Base-by-base conservation (phyloP, 2,329 filamentous ascomycete genomes). In the Samsoniella hepiali region DNA sequence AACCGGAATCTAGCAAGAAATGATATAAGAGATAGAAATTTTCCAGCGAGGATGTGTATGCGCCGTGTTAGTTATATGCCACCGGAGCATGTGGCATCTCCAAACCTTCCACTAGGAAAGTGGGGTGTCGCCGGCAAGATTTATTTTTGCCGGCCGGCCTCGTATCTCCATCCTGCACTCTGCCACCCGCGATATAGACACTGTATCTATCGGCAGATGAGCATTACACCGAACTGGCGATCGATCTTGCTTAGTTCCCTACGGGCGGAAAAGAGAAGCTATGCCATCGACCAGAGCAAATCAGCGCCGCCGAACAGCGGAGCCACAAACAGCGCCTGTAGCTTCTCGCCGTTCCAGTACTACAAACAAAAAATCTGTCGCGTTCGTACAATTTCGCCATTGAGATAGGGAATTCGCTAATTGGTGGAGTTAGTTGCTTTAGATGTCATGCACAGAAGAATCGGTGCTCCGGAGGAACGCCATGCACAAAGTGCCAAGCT, bases 381-480 rank as follows among this genome's bases (percentile, higher is more conserved):
- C 53, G 53, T 56, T 3, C 3, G 53, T 44, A 17, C 3, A 6
- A 31, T 56, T 40, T 22, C 22, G n/a, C n/a, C 27, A 10, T 13
- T 9, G 5, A 13, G 2, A 29, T 8, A 22, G n/a, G 31, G 8
- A 11, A 2, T 1, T 22, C 13, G 1, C n/a, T 36, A 17, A 53
- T 6, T 7, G 7, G 36, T 15, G 2, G 27, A 44, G 9, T 8
- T 29, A 56, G 53, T 10, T 56, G 53, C 22, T 31, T 4, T 11
- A 56, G 53, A 32, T 56, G 53, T n/a, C 53, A 56, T 36, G 9
- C n/a, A 10, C 53, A 56, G n/a, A 56, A 56, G 38, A 42, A 13
- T n/a, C n/a, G 53, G 13, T 56, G 53, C 36, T 42, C 53, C 6
- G 53, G 53, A 27, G 53, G 38, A 1, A 56, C 36, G 27, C 53